A percentile compares a stretch with the other conserved stretches of the same genome.
Conservation (phyloP, 192 early-diverging fungal species). For the Backusella tarrabulga region DNA sequence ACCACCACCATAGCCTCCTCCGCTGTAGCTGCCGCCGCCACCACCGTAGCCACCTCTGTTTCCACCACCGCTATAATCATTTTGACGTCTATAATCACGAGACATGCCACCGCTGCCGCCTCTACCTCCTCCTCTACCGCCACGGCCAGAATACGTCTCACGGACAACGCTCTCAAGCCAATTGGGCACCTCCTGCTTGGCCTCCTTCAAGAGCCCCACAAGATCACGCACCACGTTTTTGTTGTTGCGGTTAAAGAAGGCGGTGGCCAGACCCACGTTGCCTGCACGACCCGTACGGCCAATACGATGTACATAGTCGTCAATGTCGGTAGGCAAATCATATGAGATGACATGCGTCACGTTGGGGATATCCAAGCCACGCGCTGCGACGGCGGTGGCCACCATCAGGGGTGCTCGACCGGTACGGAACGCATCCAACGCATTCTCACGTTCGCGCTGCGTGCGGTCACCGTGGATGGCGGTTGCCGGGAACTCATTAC, state of each 20-base stretch:
- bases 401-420: slow-evolving; percentile 86
- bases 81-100: slow-evolving; percentile 10
- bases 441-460: slow-evolving; percentile 93
- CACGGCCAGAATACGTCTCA: slow-evolving; percentile 38
- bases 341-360: slow-evolving; percentile 90
- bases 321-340: slow-evolving; percentile 93
- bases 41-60: slow-evolving; percentile 16
- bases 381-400: slow-evolving; percentile 95
- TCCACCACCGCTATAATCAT: slow-evolving; percentile 21
- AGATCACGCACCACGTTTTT: slow-evolving; percentile 82
- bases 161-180: slow-evolving; percentile 77
- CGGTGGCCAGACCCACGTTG: slow-evolving; percentile 88
- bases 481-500: slow-evolving; percentile 84
- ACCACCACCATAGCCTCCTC: slow-evolving; percentile 8
- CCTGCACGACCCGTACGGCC: slow-evolving; percentile 98
- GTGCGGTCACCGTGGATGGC: slow-evolving; percentile 97
- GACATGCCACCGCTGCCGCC: slow-evolving; percentile 21
- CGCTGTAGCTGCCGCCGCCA: neutral
- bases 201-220: slow-evolving; percentile 85
- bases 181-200: slow-evolving; percentile 89
- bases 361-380: slow-evolving; percentile 88
- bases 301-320: slow-evolving; percentile 99
- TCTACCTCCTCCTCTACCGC: slow-evolving; percentile 29
- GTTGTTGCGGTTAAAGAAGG: slow-evolving; percentile 92
- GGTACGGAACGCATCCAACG: slow-evolving; percentile 83